phyloP scores from a whole-genome alignment of 1,139 yeast genomes.

The Scheffersomyces illinoinensis region DNA sequence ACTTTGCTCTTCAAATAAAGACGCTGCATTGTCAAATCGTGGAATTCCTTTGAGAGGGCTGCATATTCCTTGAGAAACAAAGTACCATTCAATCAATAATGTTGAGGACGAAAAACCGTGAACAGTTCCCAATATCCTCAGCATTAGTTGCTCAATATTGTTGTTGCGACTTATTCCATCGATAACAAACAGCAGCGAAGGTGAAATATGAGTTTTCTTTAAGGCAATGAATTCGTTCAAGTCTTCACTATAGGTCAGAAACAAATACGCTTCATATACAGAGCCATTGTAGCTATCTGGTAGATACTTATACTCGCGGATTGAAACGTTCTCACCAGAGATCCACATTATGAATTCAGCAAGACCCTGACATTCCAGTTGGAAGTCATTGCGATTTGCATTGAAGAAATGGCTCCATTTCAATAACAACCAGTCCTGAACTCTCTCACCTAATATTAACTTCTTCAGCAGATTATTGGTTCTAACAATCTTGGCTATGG shows the following conservation, averaged over 20 bases:
- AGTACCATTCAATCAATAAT: background rate
- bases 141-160: constrained; percentile 6
- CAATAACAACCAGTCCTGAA: constrained; percentile 47
- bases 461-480: constrained; percentile 23
- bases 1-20: background rate
- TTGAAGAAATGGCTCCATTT: constrained; percentile 31
- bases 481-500: constrained; percentile 36
- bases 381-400: background rate
- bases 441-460: constrained; percentile 6
- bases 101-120: background rate
- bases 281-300: constrained; percentile 8
- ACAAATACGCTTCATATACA: constrained; percentile 8
- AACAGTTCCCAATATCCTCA: constrained; percentile 7
- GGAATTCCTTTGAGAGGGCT: background rate
- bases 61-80: background rate
- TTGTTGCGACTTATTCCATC: constrained; percentile 7
- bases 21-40: background rate
- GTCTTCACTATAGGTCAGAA: constrained; percentile 3
- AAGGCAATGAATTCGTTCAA: constrained; percentile 12
- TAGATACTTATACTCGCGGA: background rate
- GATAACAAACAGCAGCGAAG: background rate
- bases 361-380: constrained; percentile 17
- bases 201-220: background rate
- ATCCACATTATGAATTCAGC: constrained; percentile 48
- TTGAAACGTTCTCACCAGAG: constrained; percentile 21